Evolutionary conservation across 1,284 basidiomycete genomes (phyloP).

Genomic region (Puccinia novopanici): DNA sequence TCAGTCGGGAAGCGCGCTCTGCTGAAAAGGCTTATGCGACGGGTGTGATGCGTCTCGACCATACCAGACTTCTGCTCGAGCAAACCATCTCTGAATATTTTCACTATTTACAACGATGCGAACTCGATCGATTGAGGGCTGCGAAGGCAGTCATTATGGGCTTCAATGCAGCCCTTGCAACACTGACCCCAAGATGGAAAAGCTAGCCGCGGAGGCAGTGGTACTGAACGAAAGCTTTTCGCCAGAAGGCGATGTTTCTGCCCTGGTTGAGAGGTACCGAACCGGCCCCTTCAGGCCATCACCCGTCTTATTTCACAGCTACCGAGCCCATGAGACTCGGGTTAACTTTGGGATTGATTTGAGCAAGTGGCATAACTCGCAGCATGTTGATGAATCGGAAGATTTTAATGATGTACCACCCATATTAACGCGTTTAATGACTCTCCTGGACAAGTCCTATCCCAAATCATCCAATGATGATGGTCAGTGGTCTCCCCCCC

Average conservation of each 20-base stretch:
- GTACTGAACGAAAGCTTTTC: constrained; percentile 43
- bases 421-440: constrained; percentile 22
- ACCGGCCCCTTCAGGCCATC: constrained; percentile 44
- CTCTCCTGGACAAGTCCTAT: constrained; percentile 19
- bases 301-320: constrained; percentile 35
- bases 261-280: constrained; percentile 33
- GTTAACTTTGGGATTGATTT: constrained; percentile 49
- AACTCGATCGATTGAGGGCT: constrained; percentile 39
- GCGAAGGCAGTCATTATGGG: constrained; percentile 50
- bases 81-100: constrained; percentile 31
- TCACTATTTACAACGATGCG: constrained; percentile 40
- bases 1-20: constrained; percentile 34
- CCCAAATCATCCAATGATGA: constrained; percentile 17
- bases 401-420: constrained; percentile 15
- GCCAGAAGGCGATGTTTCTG: constrained; percentile 33
- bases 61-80: constrained; percentile 38
- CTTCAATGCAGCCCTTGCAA: constrained; percentile 42
- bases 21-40: constrained; percentile 41
- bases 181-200: constrained; percentile 38
- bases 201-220: constrained; percentile 15
- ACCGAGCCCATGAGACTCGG: background rate
- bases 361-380: constrained; percentile 36
- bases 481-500: constrained; percentile 8
- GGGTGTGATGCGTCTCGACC: constrained; percentile 17
- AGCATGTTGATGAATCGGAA: constrained; percentile 28